A percentile compares a stretch with the other conserved stretches of the same genome.
These are phyloP conservation scores for Marasmius fiardii DNA, from an alignment of 1,284 basidiomycete genomes.

Conservation along the genomic window DNA sequence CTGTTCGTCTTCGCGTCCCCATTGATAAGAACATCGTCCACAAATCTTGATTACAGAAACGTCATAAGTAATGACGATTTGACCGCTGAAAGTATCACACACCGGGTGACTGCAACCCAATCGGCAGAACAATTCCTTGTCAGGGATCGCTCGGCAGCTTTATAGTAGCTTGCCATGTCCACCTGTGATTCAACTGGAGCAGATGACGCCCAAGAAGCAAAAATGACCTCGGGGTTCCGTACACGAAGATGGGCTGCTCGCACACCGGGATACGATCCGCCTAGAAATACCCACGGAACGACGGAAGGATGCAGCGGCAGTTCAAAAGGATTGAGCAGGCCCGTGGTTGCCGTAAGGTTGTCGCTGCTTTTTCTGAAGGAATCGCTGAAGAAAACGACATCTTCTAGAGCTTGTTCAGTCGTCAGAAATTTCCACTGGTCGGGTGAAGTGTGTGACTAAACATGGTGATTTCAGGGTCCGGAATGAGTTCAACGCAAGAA, in stretches of 20 bases:
- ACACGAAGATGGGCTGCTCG: conserved; percentile 38
- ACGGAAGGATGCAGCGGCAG: conserved; percentile 36
- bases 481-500: neutral
- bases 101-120: conserved; percentile 44
- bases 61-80: neutral
- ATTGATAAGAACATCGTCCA: conserved; percentile 36
- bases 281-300: conserved; percentile 46
- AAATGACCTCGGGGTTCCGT: conserved; percentile 44
- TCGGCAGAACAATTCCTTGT: conserved; percentile 51
- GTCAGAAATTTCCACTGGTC: conserved; percentile 55
- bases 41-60: conserved; percentile 23
- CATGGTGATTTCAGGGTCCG: neutral
- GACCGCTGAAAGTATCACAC: neutral
- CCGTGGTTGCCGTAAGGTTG: conserved; percentile 1
- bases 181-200: conserved; percentile 48
- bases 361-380: conserved; percentile 29
- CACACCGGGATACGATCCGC: conserved; percentile 46
- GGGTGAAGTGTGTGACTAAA: conserved; percentile 42
- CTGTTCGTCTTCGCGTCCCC: conserved; percentile 27
- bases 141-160: conserved; percentile 44
- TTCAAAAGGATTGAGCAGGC: conserved; percentile 19
- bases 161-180: conserved; percentile 49
- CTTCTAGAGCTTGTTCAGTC: conserved; percentile 56
- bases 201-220: conserved; percentile 47
- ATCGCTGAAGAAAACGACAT: conserved; percentile 55